phyloP scores from a whole-genome alignment of 495 filamentous ascomycete genomes.

The Hypoxylon trugodes region DNA sequence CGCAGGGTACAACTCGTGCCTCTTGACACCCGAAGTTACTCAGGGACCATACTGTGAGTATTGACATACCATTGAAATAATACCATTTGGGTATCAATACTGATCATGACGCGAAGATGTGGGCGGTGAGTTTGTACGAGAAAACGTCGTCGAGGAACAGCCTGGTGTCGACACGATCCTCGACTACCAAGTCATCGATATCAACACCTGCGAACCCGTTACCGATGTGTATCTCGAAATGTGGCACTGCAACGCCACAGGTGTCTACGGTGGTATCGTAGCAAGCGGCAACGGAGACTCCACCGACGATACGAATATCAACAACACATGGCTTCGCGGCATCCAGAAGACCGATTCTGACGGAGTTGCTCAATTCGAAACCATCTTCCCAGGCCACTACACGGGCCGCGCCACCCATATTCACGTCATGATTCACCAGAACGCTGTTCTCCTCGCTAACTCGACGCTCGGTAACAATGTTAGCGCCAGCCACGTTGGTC shows the following conservation, averaged over 20 bases:
- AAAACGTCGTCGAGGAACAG: slow-evolving; percentile 64
- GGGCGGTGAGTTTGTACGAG: slow-evolving; percentile 57
- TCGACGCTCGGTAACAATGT: slow-evolving; percentile 56
- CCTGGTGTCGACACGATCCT: slow-evolving; percentile 64
- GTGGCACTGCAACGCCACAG: slow-evolving; percentile 60
- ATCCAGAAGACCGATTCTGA: slow-evolving; percentile 59
- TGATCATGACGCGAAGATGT: slow-evolving; percentile 44
- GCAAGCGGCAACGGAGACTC: slow-evolving; percentile 62
- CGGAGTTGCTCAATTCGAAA: slow-evolving; percentile 60
- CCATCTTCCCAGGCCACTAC: slow-evolving; percentile 66
- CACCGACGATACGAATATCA: slow-evolving; percentile 54
- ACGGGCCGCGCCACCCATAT: slow-evolving; percentile 44
- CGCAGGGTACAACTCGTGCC: slow-evolving; percentile 61
- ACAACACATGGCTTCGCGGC: slow-evolving; percentile 61
- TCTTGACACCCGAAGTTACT: slow-evolving; percentile 64
- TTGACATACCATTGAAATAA: too few relatives aligned
- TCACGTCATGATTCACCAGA: slow-evolving; percentile 55
- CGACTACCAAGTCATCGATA: slow-evolving; percentile 69
- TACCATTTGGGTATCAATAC: slow-evolving; percentile 16
- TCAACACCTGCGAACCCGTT: slow-evolving; percentile 65
- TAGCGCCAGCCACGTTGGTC: slow-evolving; percentile 59
- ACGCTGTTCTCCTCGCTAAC: slow-evolving; percentile 49
- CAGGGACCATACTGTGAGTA: slow-evolving; percentile 64
- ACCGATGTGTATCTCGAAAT: slow-evolving; percentile 66
- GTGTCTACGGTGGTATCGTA: slow-evolving; percentile 64